Evolutionary conservation across 2,329 filamentous ascomycete genomes (phyloP).

Genomic region (Colletotrichum destructivum): DNA sequence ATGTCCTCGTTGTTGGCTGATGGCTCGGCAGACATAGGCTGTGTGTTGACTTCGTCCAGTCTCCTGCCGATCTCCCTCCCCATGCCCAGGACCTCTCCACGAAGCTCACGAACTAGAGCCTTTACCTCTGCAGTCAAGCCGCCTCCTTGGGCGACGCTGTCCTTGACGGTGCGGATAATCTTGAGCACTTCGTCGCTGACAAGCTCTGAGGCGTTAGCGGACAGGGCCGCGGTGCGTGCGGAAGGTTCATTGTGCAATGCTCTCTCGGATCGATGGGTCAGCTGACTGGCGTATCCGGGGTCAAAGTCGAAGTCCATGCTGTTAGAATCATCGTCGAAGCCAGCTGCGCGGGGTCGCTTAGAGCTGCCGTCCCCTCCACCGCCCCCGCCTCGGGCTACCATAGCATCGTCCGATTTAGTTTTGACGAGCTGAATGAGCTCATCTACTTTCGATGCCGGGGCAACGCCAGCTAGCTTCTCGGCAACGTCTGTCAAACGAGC

Average conservation of each 20-base stretch:
- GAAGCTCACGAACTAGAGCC: slow-evolving; percentile 87
- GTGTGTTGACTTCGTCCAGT: slow-evolving; percentile 76
- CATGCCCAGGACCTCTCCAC: slow-evolving; percentile 95
- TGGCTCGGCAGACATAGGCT: slow-evolving; percentile 53
- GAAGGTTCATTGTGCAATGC: slow-evolving; percentile 60
- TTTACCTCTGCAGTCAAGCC: slow-evolving; percentile 94
- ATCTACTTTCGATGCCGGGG: slow-evolving; percentile 74
- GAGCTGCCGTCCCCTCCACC: slow-evolving; percentile 47
- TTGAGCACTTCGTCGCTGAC: slow-evolving; percentile 85
- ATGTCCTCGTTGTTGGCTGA: slow-evolving; percentile 77
- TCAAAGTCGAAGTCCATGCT: slow-evolving; percentile 53
- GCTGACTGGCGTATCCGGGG: slow-evolving; percentile 49
- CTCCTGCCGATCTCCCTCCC: slow-evolving; percentile 90
- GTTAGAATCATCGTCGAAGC: slow-evolving; percentile 58
- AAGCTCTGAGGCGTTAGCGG: slow-evolving; percentile 66
- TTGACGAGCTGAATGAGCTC: slow-evolving; percentile 78
- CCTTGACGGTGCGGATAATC: slow-evolving; percentile 88
- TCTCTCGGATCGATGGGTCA: slow-evolving; percentile 60
- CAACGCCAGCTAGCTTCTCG: slow-evolving; percentile 77
- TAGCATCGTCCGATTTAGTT: slow-evolving; percentile 59
- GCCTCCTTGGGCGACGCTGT: slow-evolving; percentile 89
- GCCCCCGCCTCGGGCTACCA: slow-evolving; percentile 53
- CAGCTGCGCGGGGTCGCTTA: slow-evolving; percentile 51
- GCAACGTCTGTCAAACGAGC: slow-evolving; percentile 79
- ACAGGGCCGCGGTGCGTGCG: slow-evolving; percentile 62